Evolutionary conservation across 495 filamentous ascomycete genomes (phyloP).

Genomic region (Penicillium coffeae): DNA sequence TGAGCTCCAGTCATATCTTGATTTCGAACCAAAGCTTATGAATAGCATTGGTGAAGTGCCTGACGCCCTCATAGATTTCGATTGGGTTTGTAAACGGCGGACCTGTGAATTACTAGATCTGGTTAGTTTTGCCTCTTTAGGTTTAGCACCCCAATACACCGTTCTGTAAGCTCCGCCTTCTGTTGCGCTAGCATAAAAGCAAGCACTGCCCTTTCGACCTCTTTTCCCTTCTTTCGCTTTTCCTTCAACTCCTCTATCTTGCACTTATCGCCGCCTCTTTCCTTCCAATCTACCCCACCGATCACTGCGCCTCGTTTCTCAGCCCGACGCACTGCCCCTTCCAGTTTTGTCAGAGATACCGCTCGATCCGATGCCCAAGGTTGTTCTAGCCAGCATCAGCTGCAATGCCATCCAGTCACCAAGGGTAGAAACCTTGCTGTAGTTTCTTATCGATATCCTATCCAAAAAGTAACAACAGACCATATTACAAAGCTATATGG

Average conservation of each 20-base stretch:
- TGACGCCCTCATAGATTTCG: too few species aligned
- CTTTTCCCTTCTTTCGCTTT: not conserved
- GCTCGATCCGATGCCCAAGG: not conserved
- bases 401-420: too few species aligned
- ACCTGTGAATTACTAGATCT: conserved; percentile 3
- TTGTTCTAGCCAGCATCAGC: not conserved
- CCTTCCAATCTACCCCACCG: not conserved
- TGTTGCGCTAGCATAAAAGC: not conserved
- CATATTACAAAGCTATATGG: too few species aligned
- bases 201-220: not conserved
- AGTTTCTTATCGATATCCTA: too few species aligned
- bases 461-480: too few species aligned
- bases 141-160: not conserved
- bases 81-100: not conserved
- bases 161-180: conserved; percentile 2
- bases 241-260: not conserved
- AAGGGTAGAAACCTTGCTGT: too few species aligned
- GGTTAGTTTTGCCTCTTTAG: conserved; percentile 2
- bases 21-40: too few species aligned
- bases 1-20: too few species aligned
- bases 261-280: not conserved
- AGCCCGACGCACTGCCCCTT: not conserved
- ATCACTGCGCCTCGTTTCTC: not conserved
- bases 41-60: too few species aligned
- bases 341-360: not conserved